phyloP scores from a whole-genome alignment of 2,329 filamentous ascomycete species.

The Seiridium unicorne region DNA sequence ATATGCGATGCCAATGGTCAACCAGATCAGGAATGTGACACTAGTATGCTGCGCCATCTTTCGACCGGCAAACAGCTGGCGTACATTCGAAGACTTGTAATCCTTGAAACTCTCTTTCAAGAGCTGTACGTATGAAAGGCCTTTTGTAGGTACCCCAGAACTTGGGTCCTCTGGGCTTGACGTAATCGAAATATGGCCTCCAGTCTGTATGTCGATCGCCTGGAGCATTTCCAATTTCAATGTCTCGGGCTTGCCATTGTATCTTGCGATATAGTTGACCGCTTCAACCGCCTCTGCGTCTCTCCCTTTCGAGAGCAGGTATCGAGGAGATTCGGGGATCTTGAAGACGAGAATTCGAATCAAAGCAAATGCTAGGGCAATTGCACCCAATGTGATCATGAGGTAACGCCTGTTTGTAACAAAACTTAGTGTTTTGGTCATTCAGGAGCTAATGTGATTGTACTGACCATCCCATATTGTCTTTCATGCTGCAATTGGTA shows the following conservation, averaged over 20 bases:
- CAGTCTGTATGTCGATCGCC: conserved; percentile 15
- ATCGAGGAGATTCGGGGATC: conserved; percentile 47
- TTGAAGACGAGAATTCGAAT: conserved; percentile 45
- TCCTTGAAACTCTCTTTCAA: conserved; percentile 50
- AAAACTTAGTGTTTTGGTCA: no score
- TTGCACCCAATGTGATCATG: conserved; percentile 40
- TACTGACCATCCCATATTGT: conserved; percentile 47
- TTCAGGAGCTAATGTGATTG: neutral
- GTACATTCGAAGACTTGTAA: conserved; percentile 48
- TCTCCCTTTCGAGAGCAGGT: conserved; percentile 39
- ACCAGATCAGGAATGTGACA: conserved; percentile 55
- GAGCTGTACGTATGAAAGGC: conserved; percentile 8
- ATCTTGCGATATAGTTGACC: conserved; percentile 43
- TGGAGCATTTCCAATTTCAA: conserved; percentile 35
- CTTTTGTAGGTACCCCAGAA: conserved; percentile 13
- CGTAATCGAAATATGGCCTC: conserved; percentile 13
- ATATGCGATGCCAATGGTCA: conserved; percentile 56
- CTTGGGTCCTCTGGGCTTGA: conserved; percentile 14
- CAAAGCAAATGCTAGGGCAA: conserved; percentile 41
- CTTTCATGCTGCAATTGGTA: conserved; percentile 33
- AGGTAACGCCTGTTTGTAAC: conserved; percentile 34
- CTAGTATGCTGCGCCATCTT: conserved; percentile 51
- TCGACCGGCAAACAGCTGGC: conserved; percentile 51
- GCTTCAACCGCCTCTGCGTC: conserved; percentile 46
- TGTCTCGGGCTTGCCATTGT: conserved; percentile 32